Evolutionary conservation across 192 early-diverging fungal genomes (phyloP), one percentile per base, ranked within the genome.

Genomic region (Coemansia sp.): DNA sequence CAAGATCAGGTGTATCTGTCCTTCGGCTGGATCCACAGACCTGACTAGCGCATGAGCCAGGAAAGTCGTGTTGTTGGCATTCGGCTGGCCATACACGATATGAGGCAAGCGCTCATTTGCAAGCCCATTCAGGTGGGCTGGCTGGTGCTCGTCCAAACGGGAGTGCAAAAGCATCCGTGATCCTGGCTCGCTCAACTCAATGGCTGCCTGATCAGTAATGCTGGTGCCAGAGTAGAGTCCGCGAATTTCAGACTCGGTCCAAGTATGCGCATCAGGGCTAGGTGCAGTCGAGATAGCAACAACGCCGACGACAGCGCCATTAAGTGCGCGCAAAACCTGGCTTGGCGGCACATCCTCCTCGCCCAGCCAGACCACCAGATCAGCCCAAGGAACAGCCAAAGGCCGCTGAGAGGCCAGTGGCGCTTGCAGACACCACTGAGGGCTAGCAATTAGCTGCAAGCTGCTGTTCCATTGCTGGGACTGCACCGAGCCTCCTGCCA

Each of bases 221-320:
- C 79, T 50, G 10, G 34, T 41, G 20, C 57, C 73, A 0, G 68
- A 33, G 27, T 71, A 81, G 15, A 81, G 55, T 0, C 65, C 55
- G 2, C 68, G 69, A 6, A 81, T 47, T 34, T 69, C 67, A 10
- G 46, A 65, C 8, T 49, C 70, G 0, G 83, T 75, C 83, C 82
- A 85, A 12, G 62, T 64, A 27, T 74, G 75, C 1, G 68, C 73
- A 11, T 46, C 43, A 2, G 75, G 52, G 36, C 60, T 66, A 6
- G 72, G 79, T 22, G 68, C 72, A n/a, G 50, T 61, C 0, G 75
- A 68, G 27, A 76, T 72, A 8, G 70, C 87, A 9, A 96, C 86
- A 5, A 98, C 79, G 1, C 87, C 95, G 0, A 98, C 95, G 5
- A 98, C 43, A 33, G 86, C 87, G 2, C 93, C 96, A 77, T 97